These are phyloP conservation scores for Tylopilus orsonianus DNA, from an alignment of 1,284 basidiomycete species.

Conservation along the genomic window DNA sequence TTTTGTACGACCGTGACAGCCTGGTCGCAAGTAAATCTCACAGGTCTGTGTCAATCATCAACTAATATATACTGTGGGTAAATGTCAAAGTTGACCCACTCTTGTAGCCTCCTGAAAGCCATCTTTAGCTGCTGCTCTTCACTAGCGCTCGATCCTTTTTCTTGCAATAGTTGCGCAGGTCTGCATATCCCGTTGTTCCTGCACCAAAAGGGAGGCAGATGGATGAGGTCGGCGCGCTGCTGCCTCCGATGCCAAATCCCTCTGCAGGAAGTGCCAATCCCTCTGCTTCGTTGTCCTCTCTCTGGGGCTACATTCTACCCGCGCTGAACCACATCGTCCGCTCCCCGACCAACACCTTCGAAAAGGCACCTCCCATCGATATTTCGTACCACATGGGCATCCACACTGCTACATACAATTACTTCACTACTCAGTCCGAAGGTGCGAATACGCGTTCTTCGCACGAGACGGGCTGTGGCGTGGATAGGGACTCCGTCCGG, in stretches of 20 bases:
- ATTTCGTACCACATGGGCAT: slow-evolving; percentile 72
- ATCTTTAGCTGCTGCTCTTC: background rate
- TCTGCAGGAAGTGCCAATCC: slow-evolving; percentile 70
- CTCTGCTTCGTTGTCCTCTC: slow-evolving; percentile 61
- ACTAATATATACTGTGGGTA: slow-evolving; percentile 7
- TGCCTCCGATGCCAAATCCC: slow-evolving; percentile 49
- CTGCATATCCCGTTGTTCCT: background rate
- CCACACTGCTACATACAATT: slow-evolving; percentile 77
- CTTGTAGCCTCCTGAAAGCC: slow-evolving; percentile 9
- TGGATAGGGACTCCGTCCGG: slow-evolving; percentile 27
- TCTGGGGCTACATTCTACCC: slow-evolving; percentile 73
- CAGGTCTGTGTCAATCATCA: slow-evolving; percentile 8
- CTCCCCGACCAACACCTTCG: slow-evolving; percentile 54
- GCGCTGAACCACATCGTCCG: slow-evolving; percentile 74
- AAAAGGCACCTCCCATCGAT: slow-evolving; percentile 67
- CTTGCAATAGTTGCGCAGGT: background rate
- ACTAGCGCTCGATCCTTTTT: slow-evolving; percentile 5
- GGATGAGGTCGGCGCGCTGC: slow-evolving; percentile 13
- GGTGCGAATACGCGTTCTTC: slow-evolving; percentile 32
- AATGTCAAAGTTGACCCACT: background rate
- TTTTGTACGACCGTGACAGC: slow-evolving; percentile 6
- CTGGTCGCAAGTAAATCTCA: background rate
- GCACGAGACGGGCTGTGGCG: slow-evolving; percentile 11
- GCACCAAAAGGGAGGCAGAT: slow-evolving; percentile 31
- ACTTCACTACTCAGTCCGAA: slow-evolving; percentile 67